These are phyloP conservation scores for Ascochyta fabae DNA, from an alignment of 2,329 filamentous ascomycete species.

Conservation along the genomic window DNA sequence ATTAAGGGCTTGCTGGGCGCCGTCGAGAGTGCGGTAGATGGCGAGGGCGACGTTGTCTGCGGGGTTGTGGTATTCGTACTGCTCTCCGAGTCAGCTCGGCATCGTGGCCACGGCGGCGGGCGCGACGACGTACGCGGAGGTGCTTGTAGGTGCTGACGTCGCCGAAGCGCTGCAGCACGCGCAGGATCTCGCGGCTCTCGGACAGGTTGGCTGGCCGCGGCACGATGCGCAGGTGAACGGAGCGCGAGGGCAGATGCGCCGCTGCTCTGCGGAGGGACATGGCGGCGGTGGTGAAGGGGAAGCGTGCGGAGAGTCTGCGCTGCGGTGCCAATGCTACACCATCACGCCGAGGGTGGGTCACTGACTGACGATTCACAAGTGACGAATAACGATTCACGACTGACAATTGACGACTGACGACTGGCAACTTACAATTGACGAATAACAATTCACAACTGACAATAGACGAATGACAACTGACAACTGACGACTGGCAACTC, in stretches of 20 bases:
- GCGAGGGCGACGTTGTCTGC: constrained; percentile 54
- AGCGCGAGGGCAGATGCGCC: constrained; percentile 46
- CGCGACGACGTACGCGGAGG: constrained; percentile 45
- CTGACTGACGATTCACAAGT: no score
- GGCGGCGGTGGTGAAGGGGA: constrained; percentile 7
- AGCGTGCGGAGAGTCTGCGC: background rate
- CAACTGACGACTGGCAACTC: no score
- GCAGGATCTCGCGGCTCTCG: constrained; percentile 58
- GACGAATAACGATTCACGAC: no score
- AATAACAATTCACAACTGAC: no score
- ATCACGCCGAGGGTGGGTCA: constrained; percentile 28
- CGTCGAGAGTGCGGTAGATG: constrained; percentile 53
- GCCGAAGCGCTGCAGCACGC: constrained; percentile 57
- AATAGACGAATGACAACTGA: no score
- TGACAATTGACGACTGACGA: no score
- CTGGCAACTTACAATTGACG: no score
- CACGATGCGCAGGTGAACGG: constrained; percentile 55
- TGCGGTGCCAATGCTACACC: constrained; percentile 2
- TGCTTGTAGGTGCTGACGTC: constrained; percentile 57
- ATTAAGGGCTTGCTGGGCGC: constrained; percentile 52
- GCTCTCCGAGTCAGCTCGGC: background rate
- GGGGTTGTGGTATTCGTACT: constrained; percentile 54
- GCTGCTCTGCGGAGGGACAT: constrained; percentile 41
- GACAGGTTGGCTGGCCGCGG: constrained; percentile 56
- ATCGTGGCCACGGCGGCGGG: background rate